A percentile compares a stretch with the other conserved stretches of the same genome.
Evolutionary conservation across 306 rosid species (phyloP).

Genomic region (Luffa aegyptiaca): DNA sequence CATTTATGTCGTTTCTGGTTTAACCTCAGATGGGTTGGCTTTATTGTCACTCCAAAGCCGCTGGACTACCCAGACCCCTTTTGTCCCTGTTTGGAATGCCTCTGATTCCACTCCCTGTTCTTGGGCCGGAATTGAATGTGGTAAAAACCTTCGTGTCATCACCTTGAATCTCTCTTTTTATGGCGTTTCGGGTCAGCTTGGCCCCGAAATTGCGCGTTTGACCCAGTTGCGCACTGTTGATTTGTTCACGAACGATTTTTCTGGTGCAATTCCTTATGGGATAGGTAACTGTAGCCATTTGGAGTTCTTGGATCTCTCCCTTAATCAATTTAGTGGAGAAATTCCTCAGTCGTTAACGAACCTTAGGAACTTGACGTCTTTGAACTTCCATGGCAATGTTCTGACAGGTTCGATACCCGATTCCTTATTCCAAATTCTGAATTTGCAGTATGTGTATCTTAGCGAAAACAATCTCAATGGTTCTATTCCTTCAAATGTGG

Average conservation of each 20-base stretch:
- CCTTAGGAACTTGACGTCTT: slow-evolving; percentile 17
- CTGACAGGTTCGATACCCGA: slow-evolving; percentile 39
- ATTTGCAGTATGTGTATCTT: slow-evolving; percentile 21
- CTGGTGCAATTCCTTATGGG: slow-evolving; percentile 32
- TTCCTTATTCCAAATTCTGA: slow-evolving; percentile 33
- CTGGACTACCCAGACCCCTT: slow-evolving; percentile 39
- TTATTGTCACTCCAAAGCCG: slow-evolving; percentile 33
- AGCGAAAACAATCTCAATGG: slow-evolving; percentile 36
- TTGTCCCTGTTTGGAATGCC: slow-evolving; percentile 43
- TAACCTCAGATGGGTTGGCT: slow-evolving; percentile 53
- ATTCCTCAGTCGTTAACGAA: slow-evolving; percentile 32
- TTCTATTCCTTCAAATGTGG: slow-evolving; percentile 44
- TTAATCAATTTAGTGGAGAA: slow-evolving; percentile 32
- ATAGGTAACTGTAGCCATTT: slow-evolving; percentile 37
- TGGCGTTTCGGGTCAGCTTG: slow-evolving; percentile 42
- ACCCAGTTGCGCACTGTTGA: slow-evolving; percentile 29
- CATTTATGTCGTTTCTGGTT: slow-evolving; percentile 16
- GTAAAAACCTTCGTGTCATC: slow-evolving; percentile 24
- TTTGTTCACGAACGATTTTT: slow-evolving; percentile 23
- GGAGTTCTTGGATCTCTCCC: slow-evolving; percentile 29
- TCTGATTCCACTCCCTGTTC: slow-evolving; percentile 63
- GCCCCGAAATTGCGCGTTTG: slow-evolving; percentile 39
- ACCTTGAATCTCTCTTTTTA: slow-evolving; percentile 42
- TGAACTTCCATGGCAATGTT: slow-evolving; percentile 24
- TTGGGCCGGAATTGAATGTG: slow-evolving; percentile 62